Evolutionary conservation across 208 protist genomes (phyloP).

Genomic region (Crithidia mellificae): DNA sequence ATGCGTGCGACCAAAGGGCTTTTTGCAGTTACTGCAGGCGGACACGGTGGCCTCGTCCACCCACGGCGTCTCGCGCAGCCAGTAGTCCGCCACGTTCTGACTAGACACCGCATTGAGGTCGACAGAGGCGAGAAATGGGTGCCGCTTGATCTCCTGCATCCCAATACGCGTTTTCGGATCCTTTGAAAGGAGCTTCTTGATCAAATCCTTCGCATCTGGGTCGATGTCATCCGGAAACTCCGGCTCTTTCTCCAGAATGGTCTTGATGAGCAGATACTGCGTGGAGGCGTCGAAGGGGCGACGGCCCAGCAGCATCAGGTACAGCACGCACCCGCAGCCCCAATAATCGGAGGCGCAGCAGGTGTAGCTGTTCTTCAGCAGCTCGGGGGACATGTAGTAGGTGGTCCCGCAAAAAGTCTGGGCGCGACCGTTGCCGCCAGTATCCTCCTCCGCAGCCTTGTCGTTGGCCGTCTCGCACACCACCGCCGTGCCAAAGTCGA

Average conservation of each 20-base stretch:
- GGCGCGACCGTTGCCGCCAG: slow-evolving; percentile 52
- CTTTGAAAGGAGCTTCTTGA: slow-evolving; percentile 78
- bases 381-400: slow-evolving; percentile 94
- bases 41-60: slow-evolving; percentile 65
- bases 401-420: slow-evolving; percentile 91
- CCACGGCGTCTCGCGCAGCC: slow-evolving; percentile 82
- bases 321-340: slow-evolving; percentile 92
- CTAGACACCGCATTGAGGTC: slow-evolving; percentile 55
- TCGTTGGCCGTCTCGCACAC: slow-evolving; percentile 71
- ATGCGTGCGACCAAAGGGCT: slow-evolving; percentile 52
- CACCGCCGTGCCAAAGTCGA: slow-evolving; percentile 96
- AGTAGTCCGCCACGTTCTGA: slow-evolving; percentile 50
- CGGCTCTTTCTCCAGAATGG: slow-evolving; percentile 85
- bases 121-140: slow-evolving; percentile 79
- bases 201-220: slow-evolving; percentile 72
- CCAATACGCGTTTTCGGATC: slow-evolving; percentile 59
- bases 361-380: slow-evolving; percentile 92
- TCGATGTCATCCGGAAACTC: slow-evolving; percentile 70
- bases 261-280: slow-evolving; percentile 88
- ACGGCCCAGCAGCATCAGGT: slow-evolving; percentile 86
- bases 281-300: slow-evolving; percentile 89
- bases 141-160: slow-evolving; percentile 68
- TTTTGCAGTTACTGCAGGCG: slow-evolving; percentile 70
- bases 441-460: slow-evolving; percentile 61
- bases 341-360: slow-evolving; percentile 94